Evolutionary conservation across 345 rosid species (phyloP), one percentile per base, ranked within the genome.

Genomic region (Excoecaria cochinchinensis): DNA sequence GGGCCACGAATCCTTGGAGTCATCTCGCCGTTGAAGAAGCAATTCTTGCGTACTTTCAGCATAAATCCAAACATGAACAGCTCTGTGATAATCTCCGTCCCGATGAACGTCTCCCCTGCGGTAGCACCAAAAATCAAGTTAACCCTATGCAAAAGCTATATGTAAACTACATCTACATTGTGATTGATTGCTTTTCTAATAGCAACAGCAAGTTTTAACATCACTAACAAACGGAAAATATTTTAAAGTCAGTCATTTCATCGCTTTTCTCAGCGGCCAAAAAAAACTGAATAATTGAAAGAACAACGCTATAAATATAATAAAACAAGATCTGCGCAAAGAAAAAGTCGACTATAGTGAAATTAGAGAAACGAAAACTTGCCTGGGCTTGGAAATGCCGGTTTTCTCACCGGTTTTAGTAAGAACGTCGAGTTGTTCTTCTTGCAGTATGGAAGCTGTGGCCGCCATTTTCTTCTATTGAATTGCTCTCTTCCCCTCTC

Each of bases 41-140:
- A 92, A 75, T 44, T 95, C 83, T 69, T 86, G 90, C 0, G 95
- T 92, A 24, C 86, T 91, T 88, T 92, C 99, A 15, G 93, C 89
- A 74, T 75, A 92, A 77, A 95, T 89, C 91, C 95, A 92, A 14
- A 88, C 93, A 51, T 95, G 92, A 62, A 92, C 99, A 47, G 97
- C 90, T 69, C 89, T 85, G 78, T 95, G 99, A 81, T 95, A 95
- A 74, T 92, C 97, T 74, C 99, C 99, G 75, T 91, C 92, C 59
- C 87, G 84, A 80, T 92, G 99, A 79, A 95, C 85, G 77, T 77
- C 90, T 55, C 89, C 86, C 78, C 97, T 95, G 44, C 61, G 76
- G 52, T 58, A 12, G 46, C 69, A 72, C 13, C 40, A 74, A 14
- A 62, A 68, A 17, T 6, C 47, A 64, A 40, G 19, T 40, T 17